A percentile compares a stretch with the other conserved stretches of the same genome.
Evolutionary conservation across 345 rosid species (phyloP).

Genomic region (Camelina sativa): DNA sequence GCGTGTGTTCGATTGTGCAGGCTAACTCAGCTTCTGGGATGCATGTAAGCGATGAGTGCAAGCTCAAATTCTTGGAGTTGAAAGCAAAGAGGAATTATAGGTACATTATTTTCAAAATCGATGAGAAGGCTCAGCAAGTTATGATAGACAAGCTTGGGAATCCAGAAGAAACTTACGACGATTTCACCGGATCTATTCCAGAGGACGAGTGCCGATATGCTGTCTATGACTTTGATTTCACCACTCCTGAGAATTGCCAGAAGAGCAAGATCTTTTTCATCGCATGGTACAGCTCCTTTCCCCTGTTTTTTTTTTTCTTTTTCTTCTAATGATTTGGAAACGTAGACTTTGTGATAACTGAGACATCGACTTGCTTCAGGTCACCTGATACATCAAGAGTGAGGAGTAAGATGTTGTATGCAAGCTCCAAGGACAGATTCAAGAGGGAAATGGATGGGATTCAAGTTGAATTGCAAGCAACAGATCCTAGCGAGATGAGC

Average conservation of each 20-base stretch:
- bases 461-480: constrained; percentile 77
- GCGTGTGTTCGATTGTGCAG: constrained; percentile 41
- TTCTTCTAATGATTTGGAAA: not conserved
- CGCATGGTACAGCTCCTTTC: constrained; percentile 54
- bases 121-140: constrained; percentile 67
- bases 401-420: constrained; percentile 79
- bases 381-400: constrained; percentile 70
- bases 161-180: constrained; percentile 61
- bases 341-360: not conserved
- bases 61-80: constrained; percentile 70
- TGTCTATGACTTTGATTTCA: constrained; percentile 58
- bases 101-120: constrained; percentile 69
- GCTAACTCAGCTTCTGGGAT: constrained; percentile 77
- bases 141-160: constrained; percentile 60
- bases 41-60: constrained; percentile 78
- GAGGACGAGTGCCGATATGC: constrained; percentile 67
- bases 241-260: constrained; percentile 67
- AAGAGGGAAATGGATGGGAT: constrained; percentile 78
- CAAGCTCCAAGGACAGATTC: constrained; percentile 78
- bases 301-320: not conserved
- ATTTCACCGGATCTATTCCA: constrained; percentile 60
- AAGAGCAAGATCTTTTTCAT: constrained; percentile 80
- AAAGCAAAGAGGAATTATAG: constrained; percentile 69
- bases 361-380: constrained; percentile 47
- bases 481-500: constrained; percentile 81